These are phyloP conservation scores for Gomphus sp. DNA, from an alignment of 1,284 basidiomycete genomes.

Conservation along the genomic window DNA sequence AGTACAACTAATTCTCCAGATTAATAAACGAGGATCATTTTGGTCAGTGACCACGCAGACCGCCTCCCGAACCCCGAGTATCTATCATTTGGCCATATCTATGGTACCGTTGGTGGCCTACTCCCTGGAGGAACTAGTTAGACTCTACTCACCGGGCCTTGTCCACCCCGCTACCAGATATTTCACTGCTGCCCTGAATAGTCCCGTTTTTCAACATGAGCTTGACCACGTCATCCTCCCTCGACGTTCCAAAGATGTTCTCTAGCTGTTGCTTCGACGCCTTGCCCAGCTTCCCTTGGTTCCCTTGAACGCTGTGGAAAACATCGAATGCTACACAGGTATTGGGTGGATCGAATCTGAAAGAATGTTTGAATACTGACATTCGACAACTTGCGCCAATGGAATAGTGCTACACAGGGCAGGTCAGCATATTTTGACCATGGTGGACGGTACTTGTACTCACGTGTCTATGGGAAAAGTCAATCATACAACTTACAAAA, in stretches of 20 bases:
- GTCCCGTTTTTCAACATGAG: conserved; percentile 53
- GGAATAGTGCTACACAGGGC: conserved; percentile 45
- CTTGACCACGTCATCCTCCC: conserved; percentile 53
- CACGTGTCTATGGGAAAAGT: conserved; percentile 49
- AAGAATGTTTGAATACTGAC: conserved; percentile 19
- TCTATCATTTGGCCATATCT: conserved; percentile 1
- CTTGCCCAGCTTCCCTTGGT: conserved; percentile 59
- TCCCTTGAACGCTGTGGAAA: conserved; percentile 54
- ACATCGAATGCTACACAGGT: conserved; percentile 33
- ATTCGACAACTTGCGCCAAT: conserved; percentile 62
- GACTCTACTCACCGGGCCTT: conserved; percentile 7
- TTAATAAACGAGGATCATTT: not conserved
- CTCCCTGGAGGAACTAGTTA: not conserved
- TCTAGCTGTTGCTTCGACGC: conserved; percentile 75
- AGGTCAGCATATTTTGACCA: conserved; percentile 3
- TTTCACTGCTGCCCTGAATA: conserved; percentile 27
- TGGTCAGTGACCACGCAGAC: conserved; percentile 4
- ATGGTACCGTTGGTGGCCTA: not conserved
- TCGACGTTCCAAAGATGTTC: conserved; percentile 52
- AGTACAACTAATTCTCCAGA: not conserved
- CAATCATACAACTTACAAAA: conserved; percentile 19
- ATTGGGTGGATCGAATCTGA: not conserved
- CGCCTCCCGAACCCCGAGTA: conserved; percentile 9
- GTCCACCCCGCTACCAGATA: conserved; percentile 8
- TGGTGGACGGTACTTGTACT: conserved; percentile 19